These are phyloP conservation scores for Coemansia sp. DNA, from an alignment of 192 early-diverging fungal species.

Conservation along the genomic window DNA sequence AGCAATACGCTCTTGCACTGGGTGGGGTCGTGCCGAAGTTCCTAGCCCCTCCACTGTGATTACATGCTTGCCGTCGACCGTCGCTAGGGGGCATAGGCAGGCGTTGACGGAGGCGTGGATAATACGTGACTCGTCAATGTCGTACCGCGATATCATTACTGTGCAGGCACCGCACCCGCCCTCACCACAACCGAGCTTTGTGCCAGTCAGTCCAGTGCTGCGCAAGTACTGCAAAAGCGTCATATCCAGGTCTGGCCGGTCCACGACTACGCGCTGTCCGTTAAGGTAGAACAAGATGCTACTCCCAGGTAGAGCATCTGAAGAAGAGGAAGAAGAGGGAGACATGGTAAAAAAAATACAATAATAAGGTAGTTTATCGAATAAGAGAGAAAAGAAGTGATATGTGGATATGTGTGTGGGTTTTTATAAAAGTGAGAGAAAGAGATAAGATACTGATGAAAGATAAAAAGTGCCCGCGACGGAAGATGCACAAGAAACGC, in stretches of 20 bases:
- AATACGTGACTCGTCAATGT: slow-evolving; percentile 45
- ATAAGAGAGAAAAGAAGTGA: background rate
- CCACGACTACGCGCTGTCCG: slow-evolving; percentile 56
- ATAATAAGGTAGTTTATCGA: background rate
- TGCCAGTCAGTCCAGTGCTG: slow-evolving; percentile 65
- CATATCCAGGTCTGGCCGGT: slow-evolving; percentile 63
- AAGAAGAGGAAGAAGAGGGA: background rate
- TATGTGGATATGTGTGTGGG: background rate
- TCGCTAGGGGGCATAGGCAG: slow-evolving; percentile 72
- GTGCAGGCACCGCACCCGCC: slow-evolving; percentile 81
- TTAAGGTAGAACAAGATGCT: slow-evolving; percentile 64
- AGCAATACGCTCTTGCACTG: slow-evolving; percentile 77
- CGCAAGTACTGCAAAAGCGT: slow-evolving; percentile 71
- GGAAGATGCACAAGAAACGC: background rate
- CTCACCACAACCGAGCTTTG: slow-evolving; percentile 83
- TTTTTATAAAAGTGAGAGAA: background rate
- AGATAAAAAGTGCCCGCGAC: background rate
- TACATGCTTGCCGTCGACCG: slow-evolving; percentile 78
- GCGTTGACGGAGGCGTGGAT: slow-evolving; percentile 61
- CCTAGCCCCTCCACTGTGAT: slow-evolving; percentile 84
- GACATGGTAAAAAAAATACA: background rate
- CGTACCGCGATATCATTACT: slow-evolving; percentile 69
- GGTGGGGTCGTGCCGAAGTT: slow-evolving; percentile 65
- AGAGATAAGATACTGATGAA: background rate
- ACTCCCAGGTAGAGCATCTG: background rate